phyloP scores from a whole-genome alignment of 192 early-diverging fungal genomes.

The Spizellomyces punctatus region DNA sequence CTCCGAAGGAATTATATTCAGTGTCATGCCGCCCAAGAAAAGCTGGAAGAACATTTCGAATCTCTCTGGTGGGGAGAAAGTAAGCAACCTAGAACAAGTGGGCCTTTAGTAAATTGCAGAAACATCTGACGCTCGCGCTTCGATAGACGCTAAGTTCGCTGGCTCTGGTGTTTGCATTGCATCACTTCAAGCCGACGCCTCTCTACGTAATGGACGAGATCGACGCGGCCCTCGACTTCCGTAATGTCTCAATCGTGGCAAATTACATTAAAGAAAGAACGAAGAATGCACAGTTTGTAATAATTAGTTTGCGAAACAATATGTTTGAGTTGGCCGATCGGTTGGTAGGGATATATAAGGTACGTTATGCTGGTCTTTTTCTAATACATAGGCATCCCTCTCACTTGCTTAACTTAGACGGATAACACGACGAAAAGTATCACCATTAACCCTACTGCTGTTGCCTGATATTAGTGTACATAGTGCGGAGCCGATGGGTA shows the following conservation, averaged over 20 bases:
- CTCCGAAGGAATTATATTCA: slow-evolving; percentile 97
- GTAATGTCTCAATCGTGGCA: slow-evolving; percentile 98
- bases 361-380: slow-evolving; percentile 16
- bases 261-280: slow-evolving; percentile 99
- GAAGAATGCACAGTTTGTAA: slow-evolving; percentile 97
- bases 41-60: slow-evolving; percentile 99
- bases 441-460: slow-evolving; percentile 60
- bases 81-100: slow-evolving; percentile 39
- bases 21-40: slow-evolving; percentile 99
- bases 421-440: slow-evolving; percentile 85
- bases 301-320: slow-evolving; percentile 97
- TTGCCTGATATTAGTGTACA: neutral
- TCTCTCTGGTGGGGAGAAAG: slow-evolving; percentile 99
- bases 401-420: slow-evolving; percentile 47
- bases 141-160: slow-evolving; percentile 91
- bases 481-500: no score
- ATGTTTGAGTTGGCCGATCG: slow-evolving; percentile 99
- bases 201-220: slow-evolving; percentile 99
- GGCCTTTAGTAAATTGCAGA: slow-evolving; percentile 1
- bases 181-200: slow-evolving; percentile 99
- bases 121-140: neutral
- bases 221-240: slow-evolving; percentile 97
- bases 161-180: slow-evolving; percentile 97
- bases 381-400: neutral
- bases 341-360: slow-evolving; percentile 98